Evolutionary conservation across 352 stramenopile genomes (phyloP), one percentile per base, ranked within the genome.

Genomic region (Globisporangium solare): DNA sequence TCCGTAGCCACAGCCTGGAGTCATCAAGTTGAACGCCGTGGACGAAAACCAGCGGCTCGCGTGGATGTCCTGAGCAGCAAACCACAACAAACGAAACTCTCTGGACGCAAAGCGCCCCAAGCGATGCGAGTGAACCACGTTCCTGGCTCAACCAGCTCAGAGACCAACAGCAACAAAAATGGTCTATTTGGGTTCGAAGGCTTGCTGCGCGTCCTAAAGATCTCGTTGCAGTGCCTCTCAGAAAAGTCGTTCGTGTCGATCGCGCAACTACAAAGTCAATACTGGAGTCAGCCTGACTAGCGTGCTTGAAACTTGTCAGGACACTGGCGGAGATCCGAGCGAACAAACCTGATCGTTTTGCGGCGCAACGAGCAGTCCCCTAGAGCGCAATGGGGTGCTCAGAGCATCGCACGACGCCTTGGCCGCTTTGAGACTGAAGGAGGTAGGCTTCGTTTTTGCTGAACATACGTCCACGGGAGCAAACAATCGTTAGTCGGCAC

Each of bases 31-130:
- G 42, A 63, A 21, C 14, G 48, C 31, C 15, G 22, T 56, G 10
- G 69, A 78, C 2, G 60, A 73, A 39, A 58, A 62, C 5, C 70
- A 86, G 46, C 68, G 76, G 12, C 65, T 79, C 3, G 76, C 76
- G 11, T 89, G 79, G 79, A 74, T 74, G 61, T 70, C 56, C 1
- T 66, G 50, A 42, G 27, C 1, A 6, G 0, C 5, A 35, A 35
- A 35, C 5, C n/a, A 35, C 27, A 35, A 35, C 27, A 11, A 35
- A 2, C 2, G 6, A 2, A 2, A 35, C 27, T 10, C 1, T 10
- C 27, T 35, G 6, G 1, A 10, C 6, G 27, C 27, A 11, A 35
- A 35, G 4, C 27, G 7, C 7, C 7, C 27, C 27, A 35, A 35
- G 7, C 27, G 27, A 35, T 35, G 27, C 27, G 27, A 35, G 5